Base-by-base conservation (phyloP, 257 asterid genomes). In the Solanum peruvianum region DNA sequence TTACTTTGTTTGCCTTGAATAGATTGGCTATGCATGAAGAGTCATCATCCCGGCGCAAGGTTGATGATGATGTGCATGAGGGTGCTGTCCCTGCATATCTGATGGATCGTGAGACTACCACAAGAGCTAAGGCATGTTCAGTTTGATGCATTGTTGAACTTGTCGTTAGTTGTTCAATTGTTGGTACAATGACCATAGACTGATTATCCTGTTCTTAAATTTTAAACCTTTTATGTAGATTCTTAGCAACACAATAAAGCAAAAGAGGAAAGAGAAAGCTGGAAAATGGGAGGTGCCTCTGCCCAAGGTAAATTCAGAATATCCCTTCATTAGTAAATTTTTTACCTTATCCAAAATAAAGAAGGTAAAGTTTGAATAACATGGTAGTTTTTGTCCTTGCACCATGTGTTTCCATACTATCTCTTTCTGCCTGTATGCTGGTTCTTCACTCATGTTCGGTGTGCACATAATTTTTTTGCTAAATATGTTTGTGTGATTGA, bases 221-320 rank as follows among this genome's bases (percentile, higher is more conserved):
- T 72, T 31, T 44, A 33, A 3, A 77, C 90, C 84, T 66, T 87
- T 77, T 42, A 29, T 87, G 86, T 92, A 95, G 99, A 93, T 92
- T 80, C 96, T 97, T 71, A 97, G 99, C 96, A 95, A 97, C 89
- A 95, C 99, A 25, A 91, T 97, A 67, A 97, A 97, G 91, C 99
- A 97, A 88, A 97, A 97, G 93, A 92, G 98, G 90, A 97, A 97
- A 89, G 99, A 95, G 89, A 97, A 93, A 89, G 99, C 99, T 60
- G 99, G 99, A 72, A 95, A 95, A 90, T 97, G 99, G 99, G 99
- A 95, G 83, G 99, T 97, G 85, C 99, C 99, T 88, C 92, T 97
- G 39, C 99, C 99, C 45, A 97, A 97, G 99, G 99, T 97, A 90
- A 25, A 27, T 15, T 78, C 31, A 72, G 81, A 72, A 72, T 37